Base-by-base conservation (phyloP, 2,329 filamentous ascomycete species). In the Chalaropsis ovoidea region DNA sequence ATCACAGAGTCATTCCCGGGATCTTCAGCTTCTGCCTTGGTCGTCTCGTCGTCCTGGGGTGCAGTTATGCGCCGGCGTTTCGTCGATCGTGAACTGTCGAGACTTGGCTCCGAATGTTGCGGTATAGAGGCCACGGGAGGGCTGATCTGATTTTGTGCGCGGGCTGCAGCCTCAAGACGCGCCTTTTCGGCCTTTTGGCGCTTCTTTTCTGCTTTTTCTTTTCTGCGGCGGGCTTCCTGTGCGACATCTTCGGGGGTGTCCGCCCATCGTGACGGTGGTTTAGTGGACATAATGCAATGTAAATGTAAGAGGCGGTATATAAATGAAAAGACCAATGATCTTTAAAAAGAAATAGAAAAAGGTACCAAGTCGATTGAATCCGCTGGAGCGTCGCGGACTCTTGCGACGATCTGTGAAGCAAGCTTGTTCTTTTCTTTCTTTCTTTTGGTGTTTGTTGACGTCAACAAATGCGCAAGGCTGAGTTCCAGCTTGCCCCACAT, bases 141-240 rank as follows among this genome's bases (percentile, higher is more conserved):
- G 68, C 13, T 68, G 70, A 39, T 70, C 68, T 45, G 67, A 27
- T 15, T 45, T 54, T 39, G 54, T 41, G 62, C 61, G 43, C 24
- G 3, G 67, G 67, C 95, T 73, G 92, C 88, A 35, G 86, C 87
- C 75, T 94, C 96, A 62, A 85, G 78, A 62, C 88, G 86, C 76
- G 88, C 90, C 80, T 94, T 95, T 72, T 91, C 88, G 76, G 95
- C 90, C 76, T 93, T 96, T 73, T 94, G 89, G 68, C 80, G 82
- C 75, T 88, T 93, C 42, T 64, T 67, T 24, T 61, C 62, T 3
- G 61, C 61, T 43, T 67, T 67, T 22, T 56, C 62, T 42, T 45
- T 49, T 43, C 64, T 67, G 19, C 49, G 81, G 72, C 86, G 84
- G 22, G 86, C 85, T 67, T 89, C 86, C 52, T 87, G 80, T 54